Evolutionary conservation across 768 basidiomycete species (phyloP).

Genomic region (Polyporus arcularius): DNA sequence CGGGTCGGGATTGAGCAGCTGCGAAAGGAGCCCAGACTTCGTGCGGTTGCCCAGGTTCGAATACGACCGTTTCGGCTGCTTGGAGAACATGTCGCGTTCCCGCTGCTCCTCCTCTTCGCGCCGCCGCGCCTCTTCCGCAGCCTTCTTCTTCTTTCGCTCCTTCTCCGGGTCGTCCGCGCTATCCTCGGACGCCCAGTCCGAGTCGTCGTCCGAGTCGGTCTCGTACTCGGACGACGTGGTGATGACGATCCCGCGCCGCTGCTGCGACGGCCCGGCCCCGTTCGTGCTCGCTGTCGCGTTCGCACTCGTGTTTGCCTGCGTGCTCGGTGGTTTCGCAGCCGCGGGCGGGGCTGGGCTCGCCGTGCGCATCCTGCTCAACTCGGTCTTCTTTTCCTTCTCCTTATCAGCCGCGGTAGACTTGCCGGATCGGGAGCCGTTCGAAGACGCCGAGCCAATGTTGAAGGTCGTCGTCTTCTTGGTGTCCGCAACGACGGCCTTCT

Average conservation of each 20-base stretch:
- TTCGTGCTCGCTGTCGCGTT: not conserved
- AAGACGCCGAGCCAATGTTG: slow-evolving; percentile 62
- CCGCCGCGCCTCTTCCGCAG: slow-evolving; percentile 33
- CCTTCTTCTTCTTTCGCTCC: slow-evolving; percentile 22
- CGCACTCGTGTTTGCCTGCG: not conserved
- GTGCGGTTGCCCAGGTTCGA: slow-evolving; percentile 51
- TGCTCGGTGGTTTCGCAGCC: slow-evolving; percentile 4
- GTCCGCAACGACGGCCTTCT: slow-evolving; percentile 21
- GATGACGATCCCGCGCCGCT: slow-evolving; percentile 44
- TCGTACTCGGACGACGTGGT: slow-evolving; percentile 51
- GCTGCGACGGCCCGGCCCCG: slow-evolving; percentile 15
- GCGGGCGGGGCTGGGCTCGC: slow-evolving; percentile 9
- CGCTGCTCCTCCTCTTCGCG: slow-evolving; percentile 59
- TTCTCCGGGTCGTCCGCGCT: slow-evolving; percentile 34
- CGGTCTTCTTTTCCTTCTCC: slow-evolving; percentile 23
- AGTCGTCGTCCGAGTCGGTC: slow-evolving; percentile 55
- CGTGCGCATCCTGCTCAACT: slow-evolving; percentile 18
- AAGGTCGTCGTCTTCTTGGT: slow-evolving; percentile 40
- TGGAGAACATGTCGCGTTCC: slow-evolving; percentile 71
- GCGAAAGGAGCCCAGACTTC: slow-evolving; percentile 60
- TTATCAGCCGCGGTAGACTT: slow-evolving; percentile 18
- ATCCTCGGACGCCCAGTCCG: slow-evolving; percentile 58
- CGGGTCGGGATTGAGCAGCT: slow-evolving; percentile 74
- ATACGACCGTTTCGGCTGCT: slow-evolving; percentile 67
- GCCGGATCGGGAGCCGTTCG: slow-evolving; percentile 40